These are phyloP conservation scores for Teratosphaeria epicoccoides DNA, from an alignment of 2,329 filamentous ascomycete species.

Conservation along the genomic window DNA sequence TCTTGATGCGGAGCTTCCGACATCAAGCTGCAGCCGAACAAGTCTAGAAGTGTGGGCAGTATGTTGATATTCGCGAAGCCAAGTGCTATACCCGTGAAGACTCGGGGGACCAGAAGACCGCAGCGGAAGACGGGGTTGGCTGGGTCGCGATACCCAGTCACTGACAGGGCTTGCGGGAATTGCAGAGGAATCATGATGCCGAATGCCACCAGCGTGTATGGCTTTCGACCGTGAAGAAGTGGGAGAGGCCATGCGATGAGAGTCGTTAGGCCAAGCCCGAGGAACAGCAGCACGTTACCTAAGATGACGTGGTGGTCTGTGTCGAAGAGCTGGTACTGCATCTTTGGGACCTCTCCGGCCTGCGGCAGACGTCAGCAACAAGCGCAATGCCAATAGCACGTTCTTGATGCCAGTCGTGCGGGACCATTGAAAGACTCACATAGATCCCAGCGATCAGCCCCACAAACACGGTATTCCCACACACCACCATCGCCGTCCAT, in stretches of 20 bases:
- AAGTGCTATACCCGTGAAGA: slow-evolving; percentile 56
- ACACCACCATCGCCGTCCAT: slow-evolving; percentile 57
- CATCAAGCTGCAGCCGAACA: slow-evolving; percentile 68
- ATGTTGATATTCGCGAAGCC: slow-evolving; percentile 73
- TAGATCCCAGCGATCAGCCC: slow-evolving; percentile 66
- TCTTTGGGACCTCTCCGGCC: slow-evolving; percentile 65
- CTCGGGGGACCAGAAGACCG: slow-evolving; percentile 52
- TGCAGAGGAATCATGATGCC: slow-evolving; percentile 60
- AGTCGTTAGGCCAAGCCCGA: slow-evolving; percentile 59
- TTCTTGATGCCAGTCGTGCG: neutral
- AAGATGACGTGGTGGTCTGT: slow-evolving; percentile 56
- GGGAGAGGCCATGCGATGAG: slow-evolving; percentile 65
- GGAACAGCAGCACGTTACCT: slow-evolving; percentile 63
- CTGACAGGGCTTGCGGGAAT: slow-evolving; percentile 62
- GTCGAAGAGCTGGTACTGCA: slow-evolving; percentile 67
- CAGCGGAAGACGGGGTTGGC: slow-evolving; percentile 46
- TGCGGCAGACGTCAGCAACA: slow-evolving; percentile 9
- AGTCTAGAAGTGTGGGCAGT: slow-evolving; percentile 57
- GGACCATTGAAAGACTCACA: slow-evolving; percentile 23
- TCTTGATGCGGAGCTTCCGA: slow-evolving; percentile 63
- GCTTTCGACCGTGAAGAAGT: slow-evolving; percentile 64
- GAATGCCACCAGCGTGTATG: slow-evolving; percentile 61
- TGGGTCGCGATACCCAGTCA: slow-evolving; percentile 47
- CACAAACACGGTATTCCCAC: slow-evolving; percentile 60
- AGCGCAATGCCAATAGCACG: neutral